phyloP scores from a whole-genome alignment of 2,329 filamentous ascomycete species.

The Pochonia chlamydosporia region DNA sequence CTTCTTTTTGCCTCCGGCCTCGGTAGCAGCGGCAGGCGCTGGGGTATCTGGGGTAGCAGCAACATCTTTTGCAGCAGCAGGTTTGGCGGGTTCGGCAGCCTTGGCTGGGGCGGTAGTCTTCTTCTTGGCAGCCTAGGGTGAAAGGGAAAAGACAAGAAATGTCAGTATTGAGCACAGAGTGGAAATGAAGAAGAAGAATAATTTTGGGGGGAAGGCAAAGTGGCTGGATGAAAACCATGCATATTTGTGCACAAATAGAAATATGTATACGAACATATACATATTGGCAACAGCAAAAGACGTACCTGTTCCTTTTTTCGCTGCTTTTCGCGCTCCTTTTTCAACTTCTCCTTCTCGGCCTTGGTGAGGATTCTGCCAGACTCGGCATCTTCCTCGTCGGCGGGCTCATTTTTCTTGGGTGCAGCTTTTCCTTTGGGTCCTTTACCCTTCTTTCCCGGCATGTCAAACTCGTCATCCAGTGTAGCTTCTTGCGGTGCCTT shows the following conservation, averaged over 20 bases:
- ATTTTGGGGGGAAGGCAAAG: no score
- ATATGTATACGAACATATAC: background rate
- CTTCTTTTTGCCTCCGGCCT: constrained; percentile 70
- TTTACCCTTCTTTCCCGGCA: constrained; percentile 71
- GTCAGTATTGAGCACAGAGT: no score
- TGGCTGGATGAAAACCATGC: background rate
- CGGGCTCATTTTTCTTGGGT: constrained; percentile 40
- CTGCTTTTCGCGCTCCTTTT: constrained; percentile 98
- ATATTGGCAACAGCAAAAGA: constrained; percentile 4
- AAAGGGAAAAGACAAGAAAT: constrained; percentile 9
- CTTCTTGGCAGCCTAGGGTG: constrained; percentile 68
- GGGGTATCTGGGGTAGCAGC: constrained; percentile 39
- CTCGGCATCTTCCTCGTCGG: constrained; percentile 46
- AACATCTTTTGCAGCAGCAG: constrained; percentile 35
- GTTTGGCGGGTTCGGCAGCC: constrained; percentile 22
- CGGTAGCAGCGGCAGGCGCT: constrained; percentile 31
- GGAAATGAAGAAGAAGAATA: no score
- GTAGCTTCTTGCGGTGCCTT: constrained; percentile 78
- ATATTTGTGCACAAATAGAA: background rate
- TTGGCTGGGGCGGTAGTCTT: constrained; percentile 45
- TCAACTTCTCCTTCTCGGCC: constrained; percentile 96
- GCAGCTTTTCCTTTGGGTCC: constrained; percentile 43
- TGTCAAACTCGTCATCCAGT: constrained; percentile 79
- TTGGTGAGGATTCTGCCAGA: constrained; percentile 79
- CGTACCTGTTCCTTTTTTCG: constrained; percentile 92